Evolutionary conservation across 2,329 filamentous ascomycete genomes (phyloP), one percentile per base, ranked within the genome.

Genomic region (Ophiostoma sp.): DNA sequence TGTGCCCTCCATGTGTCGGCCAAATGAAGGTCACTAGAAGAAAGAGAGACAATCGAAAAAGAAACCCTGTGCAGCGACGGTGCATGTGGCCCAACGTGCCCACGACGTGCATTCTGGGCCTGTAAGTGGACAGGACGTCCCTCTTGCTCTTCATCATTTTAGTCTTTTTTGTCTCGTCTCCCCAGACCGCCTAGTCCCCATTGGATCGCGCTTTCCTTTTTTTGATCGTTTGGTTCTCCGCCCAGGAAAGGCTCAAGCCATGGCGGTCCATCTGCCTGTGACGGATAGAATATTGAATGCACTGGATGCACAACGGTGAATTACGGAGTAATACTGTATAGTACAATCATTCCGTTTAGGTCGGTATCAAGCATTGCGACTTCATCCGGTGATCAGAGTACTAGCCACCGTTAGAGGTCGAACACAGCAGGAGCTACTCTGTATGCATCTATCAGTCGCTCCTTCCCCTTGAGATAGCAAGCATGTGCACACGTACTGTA

Each of bases 101-200:
- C 69, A 70, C 69, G 69, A 70, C 65, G 69, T 44, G 52, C 36
- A 36, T 70, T 64, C 31, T 6, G 6, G 62, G 65, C 39, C 41
- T 67, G 36, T 35, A 54, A 68, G 69, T 70, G 66, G 65, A 68
- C 66, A 54, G 36, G 17, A 4, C 3, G 36, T 20, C n/a, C 20
- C 6, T 35, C 31, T 48, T 17, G 23, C 41, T 36, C 27, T 31
- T 31, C 27, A 31, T 31, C 27, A 31, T 31, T 31, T 31, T 31
- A 31, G 27, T 31, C 27, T 31, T 31, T 31, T 31, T 27, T 36
- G 60, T 39, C 31, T 36, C 23, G 20, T 60, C 35, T 33, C 62
- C 35, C 52, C 52, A 27, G n/a, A 11, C 48, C 7, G 48, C 17
- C 17, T 52, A n/a, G 48, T 52, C 48, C n/a, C 7, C 8, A 52